Base-by-base conservation (phyloP, 2,329 filamentous ascomycete genomes). In the Colletotrichum viniferum region DNA sequence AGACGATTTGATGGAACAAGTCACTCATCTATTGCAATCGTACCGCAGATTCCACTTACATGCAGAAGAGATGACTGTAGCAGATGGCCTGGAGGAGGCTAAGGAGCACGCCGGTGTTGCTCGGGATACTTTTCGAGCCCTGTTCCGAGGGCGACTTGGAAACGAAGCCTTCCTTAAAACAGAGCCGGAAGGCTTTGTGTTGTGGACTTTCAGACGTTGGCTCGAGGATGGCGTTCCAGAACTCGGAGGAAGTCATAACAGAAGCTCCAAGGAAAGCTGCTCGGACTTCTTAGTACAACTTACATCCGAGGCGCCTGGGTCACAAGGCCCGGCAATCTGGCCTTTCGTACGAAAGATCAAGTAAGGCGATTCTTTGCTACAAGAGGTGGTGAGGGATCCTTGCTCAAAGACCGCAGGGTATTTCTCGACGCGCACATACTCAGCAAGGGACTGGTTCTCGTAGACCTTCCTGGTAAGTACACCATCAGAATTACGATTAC, bases 361-460 rank as follows among this genome's bases (percentile, higher is more conserved):
- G 87, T 87, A 74, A 43, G 82, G 61, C 3, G 18, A 4, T 18
- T 1, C 7, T 14, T n/a, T 30, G 14, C 55, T 62, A 34, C 3
- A 9, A 43, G 21, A 16, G 26, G 67, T 83, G 14, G 82, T 68
- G 28, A 24, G 12, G 24, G n/a, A 4, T 0, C 0, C 1, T 5
- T 58, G 24, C 55, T 58, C 24, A 58, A 0, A 5, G 0, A 0
- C 5, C 5, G 13, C 48, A 88, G 86, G 65, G 86, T 90, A 1
- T 86, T 81, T 55, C 76, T 85, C 13, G 85, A 86, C 16, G 84
- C 88, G 1, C 80, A 87, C 74, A 87, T 89, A 21, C 78, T 90
- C 10, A 87, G 86, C 71, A 86, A 85, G 69, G 88, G 88, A 0
- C 81, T 89, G 1, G 79, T 89, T 5, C 82, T 90, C 8, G 87